These are phyloP conservation scores for Prillingera fragicola DNA, from an alignment of 1,284 basidiomycete species.

Conservation along the genomic window DNA sequence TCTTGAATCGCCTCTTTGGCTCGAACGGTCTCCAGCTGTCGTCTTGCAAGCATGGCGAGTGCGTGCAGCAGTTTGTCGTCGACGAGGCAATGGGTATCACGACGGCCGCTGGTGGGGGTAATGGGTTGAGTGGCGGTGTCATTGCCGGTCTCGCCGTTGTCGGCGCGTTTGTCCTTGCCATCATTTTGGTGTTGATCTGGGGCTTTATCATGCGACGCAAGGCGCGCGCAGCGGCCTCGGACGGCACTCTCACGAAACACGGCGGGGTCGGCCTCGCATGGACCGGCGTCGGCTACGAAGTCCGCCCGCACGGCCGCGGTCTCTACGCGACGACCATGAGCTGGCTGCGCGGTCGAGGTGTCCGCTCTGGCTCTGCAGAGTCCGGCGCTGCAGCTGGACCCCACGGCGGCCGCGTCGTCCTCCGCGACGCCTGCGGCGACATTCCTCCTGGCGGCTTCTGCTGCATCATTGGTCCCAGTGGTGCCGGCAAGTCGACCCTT, in stretches of 20 bases:
- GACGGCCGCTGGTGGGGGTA: constrained; percentile 1
- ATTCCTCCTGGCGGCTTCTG: constrained; percentile 73
- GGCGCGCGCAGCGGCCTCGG: constrained; percentile 53
- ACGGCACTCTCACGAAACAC: constrained; percentile 26
- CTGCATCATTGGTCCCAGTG: constrained; percentile 80
- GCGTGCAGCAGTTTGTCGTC: constrained; percentile 70
- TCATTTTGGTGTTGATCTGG: constrained; percentile 57
- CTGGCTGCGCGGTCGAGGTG: constrained; percentile 27
- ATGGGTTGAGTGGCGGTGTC: constrained; percentile 63
- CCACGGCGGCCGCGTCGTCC: constrained; percentile 59
- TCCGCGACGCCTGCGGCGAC: constrained; percentile 64
- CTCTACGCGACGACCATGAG: constrained; percentile 6
- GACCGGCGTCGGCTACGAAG: constrained; percentile 62
- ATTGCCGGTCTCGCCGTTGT: constrained; percentile 81
- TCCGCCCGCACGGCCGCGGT: constrained; percentile 13
- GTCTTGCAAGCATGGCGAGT: constrained; percentile 76
- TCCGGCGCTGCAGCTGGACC: constrained; percentile 9
- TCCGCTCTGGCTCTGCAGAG: neutral
- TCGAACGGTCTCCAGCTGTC: constrained; percentile 61
- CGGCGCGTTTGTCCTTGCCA: constrained; percentile 58
- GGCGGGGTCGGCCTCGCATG: constrained; percentile 62
- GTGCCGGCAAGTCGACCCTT: constrained; percentile 77
- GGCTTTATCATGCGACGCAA: constrained; percentile 60
- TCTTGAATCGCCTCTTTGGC: constrained; percentile 66
- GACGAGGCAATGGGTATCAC: constrained; percentile 50